Conservation (phyloP, 2,329 filamentous ascomycete species). For the Pseudogymnoascus sp. region DNA sequence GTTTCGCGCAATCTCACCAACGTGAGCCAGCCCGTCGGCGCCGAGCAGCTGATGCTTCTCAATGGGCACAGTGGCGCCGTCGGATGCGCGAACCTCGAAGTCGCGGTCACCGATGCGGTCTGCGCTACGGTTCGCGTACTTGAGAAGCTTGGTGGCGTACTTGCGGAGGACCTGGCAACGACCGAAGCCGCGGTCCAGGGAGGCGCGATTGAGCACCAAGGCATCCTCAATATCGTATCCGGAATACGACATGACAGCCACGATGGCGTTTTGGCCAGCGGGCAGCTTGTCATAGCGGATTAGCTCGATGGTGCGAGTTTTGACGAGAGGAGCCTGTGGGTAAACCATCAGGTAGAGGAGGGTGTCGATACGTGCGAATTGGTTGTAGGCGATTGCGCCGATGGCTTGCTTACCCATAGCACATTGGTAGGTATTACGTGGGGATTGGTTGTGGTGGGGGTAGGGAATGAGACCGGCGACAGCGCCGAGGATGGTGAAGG, state of each 20-base stretch:
- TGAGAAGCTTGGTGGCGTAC: conserved; percentile 75
- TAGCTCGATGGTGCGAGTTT: conserved; percentile 91
- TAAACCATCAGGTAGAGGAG: conserved; percentile 95
- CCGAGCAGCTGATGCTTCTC: conserved; percentile 68
- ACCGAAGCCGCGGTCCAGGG: conserved; percentile 88
- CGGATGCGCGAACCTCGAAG: conserved; percentile 42
- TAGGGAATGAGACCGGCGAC: conserved; percentile 96
- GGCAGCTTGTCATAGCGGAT: conserved; percentile 96
- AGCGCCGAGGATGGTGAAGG: conserved; percentile 91
- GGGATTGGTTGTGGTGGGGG: conserved; percentile 97
- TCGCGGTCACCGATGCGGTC: conserved; percentile 58
- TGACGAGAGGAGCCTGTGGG: conserved; percentile 94
- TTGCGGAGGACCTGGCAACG: conserved; percentile 98
- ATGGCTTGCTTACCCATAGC: conserved; percentile 99
- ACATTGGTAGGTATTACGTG: conserved; percentile 96
- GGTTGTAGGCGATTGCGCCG: conserved; percentile 94
- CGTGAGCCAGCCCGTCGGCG: conserved; percentile 78
- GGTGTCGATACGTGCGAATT: conserved; percentile 94
- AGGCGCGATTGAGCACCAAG: conserved; percentile 91
- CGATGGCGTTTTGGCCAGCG: conserved; percentile 91
- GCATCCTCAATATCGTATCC: conserved; percentile 99
- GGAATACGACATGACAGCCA: conserved; percentile 98
- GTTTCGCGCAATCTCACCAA: conserved; percentile 68
- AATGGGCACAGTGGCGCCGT: conserved; percentile 51
- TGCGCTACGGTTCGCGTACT: conserved; percentile 72